Conservation (phyloP, 208 protist species). For the Leishmania arabica region DNA sequence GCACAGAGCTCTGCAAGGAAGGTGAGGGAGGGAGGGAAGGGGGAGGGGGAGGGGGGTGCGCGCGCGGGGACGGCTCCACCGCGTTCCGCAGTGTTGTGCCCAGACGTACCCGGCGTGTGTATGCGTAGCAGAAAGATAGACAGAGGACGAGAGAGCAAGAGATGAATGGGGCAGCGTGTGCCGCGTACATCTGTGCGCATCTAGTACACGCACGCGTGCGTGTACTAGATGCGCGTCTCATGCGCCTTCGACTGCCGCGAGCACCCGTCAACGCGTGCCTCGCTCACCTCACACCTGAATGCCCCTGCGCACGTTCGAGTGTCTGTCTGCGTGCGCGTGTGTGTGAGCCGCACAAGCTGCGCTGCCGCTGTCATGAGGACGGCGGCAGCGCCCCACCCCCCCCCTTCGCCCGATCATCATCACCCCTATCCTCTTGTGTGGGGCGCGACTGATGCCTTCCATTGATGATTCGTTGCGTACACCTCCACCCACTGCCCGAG, state of each 20-base stretch:
- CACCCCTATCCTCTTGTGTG: not conserved
- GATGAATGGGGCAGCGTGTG: not conserved
- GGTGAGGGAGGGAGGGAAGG: too few relatives aligned
- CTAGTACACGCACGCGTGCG: too few relatives aligned
- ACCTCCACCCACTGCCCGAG: not conserved
- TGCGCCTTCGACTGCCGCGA: not conserved
- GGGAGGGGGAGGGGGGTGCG: too few relatives aligned
- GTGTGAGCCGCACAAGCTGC: not conserved
- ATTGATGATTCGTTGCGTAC: not conserved
- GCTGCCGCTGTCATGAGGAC: not conserved
- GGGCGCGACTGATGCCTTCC: not conserved
- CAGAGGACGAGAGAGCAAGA: not conserved
- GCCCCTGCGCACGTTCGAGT: not conserved
- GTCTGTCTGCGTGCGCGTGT: not conserved
- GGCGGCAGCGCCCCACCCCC: not conserved
- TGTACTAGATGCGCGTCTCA: not conserved
- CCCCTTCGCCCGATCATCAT: not conserved
- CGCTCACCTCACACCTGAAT: not conserved
- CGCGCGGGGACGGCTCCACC: too few relatives aligned
- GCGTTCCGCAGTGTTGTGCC: too few relatives aligned
- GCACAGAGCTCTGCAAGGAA: not conserved
- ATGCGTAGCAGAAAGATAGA: not conserved
- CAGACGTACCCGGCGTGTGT: too few relatives aligned
- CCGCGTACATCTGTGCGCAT: too few relatives aligned
- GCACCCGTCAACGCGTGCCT: not conserved